Base-by-base conservation (phyloP, 345 rosid species). In the Populus euphratica region DNA sequence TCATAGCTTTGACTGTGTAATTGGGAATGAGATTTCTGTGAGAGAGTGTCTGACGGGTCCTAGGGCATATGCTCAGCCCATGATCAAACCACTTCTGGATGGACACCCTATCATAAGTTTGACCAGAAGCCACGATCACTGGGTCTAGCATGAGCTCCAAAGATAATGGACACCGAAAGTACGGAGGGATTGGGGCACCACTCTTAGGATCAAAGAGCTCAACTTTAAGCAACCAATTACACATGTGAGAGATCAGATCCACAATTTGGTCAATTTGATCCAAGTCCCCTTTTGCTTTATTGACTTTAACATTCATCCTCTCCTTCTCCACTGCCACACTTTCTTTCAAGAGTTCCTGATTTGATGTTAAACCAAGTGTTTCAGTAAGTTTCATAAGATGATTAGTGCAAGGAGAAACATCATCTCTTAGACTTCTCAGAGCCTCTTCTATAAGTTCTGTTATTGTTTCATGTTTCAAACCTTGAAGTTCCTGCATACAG, bases 101-200 rank as follows among this genome's bases (percentile, higher is more conserved):
- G 68, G 93, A 91, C 62, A 88, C 81, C 88, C 92, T 89, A 82
- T 95, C 99, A 79, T 88, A 95, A 71, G 99, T 95, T 88, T 92
- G 96, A 68, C 99, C 99, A 31, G 98, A 93, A 82, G 97, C 94
- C 80, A 95, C 90, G 64, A 92, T 93, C 77, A 95, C 98, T 13
- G 99, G 99, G 85, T 95, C 93, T 83, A 81, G 64, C 98, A 95
- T 95, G 81, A 93, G 97, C 74, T 93, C 96, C 76, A 91, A 85
- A 21, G 98, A 95, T 76, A 95, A 81, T 36, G 99, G 96, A 75
- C 99, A 93, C 44, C 91, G 90, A 84, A 92, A 93, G 76, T 89
- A 91, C 9, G 97, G 82, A 41, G 99, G 99, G 72, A 90, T 83
- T 35, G 82, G 82, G 76, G 90, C 70, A 27, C 97, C 93, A 75